phyloP scores from a whole-genome alignment of 176 grass and related monocot species.

The Puccinellia tenuiflora region DNA sequence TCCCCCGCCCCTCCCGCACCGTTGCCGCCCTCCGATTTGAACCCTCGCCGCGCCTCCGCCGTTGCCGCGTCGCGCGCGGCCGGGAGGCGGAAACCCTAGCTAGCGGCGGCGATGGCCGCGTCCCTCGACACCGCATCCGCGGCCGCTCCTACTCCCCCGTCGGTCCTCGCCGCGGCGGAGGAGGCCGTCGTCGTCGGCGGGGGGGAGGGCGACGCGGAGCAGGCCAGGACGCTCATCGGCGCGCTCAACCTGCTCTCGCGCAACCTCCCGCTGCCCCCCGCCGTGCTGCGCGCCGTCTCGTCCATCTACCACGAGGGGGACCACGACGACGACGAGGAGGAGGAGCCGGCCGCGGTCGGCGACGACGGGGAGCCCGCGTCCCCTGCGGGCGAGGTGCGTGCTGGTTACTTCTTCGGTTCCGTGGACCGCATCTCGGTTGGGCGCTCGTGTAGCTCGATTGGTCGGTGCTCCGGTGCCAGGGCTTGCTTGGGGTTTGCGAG shows the following conservation, averaged over 20 bases:
- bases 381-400: slow-evolving; percentile 8
- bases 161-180: slow-evolving; percentile 9
- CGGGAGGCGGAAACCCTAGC: slow-evolving; percentile 22
- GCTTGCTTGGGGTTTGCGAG: neutral
- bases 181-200: slow-evolving; percentile 25
- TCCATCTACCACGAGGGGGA: slow-evolving; percentile 64
- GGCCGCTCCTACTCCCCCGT: neutral
- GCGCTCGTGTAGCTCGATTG: neutral
- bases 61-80: neutral
- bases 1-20: slow-evolving; percentile 15
- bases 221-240: slow-evolving; percentile 78
- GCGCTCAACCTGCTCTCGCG: slow-evolving; percentile 93
- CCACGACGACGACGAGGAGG: neutral
- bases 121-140: slow-evolving; percentile 11
- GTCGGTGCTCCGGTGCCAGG: neutral
- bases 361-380: neutral
- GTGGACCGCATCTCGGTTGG: neutral
- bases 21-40: slow-evolving; percentile 45
- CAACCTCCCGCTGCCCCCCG: slow-evolving; percentile 89
- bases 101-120: slow-evolving; percentile 31
- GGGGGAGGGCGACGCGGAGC: slow-evolving; percentile 35
- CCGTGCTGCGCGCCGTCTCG: slow-evolving; percentile 62
- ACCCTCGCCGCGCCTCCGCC: neutral
- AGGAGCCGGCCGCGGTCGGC: neutral
- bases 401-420: neutral